Evolutionary conservation across 1,284 basidiomycete genomes (phyloP), one percentile per base, ranked within the genome.

Genomic region (Pascua guehoae): DNA sequence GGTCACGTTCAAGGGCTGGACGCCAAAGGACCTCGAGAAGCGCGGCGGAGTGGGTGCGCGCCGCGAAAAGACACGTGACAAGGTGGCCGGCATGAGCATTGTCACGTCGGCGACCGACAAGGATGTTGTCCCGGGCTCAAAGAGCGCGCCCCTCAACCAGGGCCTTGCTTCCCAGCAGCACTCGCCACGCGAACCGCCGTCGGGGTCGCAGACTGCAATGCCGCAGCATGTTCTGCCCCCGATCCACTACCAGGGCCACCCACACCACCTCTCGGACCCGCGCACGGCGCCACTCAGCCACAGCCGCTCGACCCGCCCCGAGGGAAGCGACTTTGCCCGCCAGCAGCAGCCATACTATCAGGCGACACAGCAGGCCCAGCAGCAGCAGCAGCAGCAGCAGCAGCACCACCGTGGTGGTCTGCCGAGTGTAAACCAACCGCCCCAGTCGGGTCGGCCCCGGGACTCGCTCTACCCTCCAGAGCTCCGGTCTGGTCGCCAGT

Each of bases 1-100:
- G 52, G 53, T 73, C 44, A 73, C 69, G 18, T 73, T 73, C 65
- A 75, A 73, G 49, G 71, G 68, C 5, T 74, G 72, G 71, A 64
- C 66, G 41, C 72, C 71, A 12, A 71, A 73, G 53, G 71, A 67
- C 40, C 60, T 63, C 11, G 62, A 65, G 37, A 61, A 60, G 54
- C 58, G 60, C 15, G 63, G 71, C 45, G 24, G 24, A 32, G 73
- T 74, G 1, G 72, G 72, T 3, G 63, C 64, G 17, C 61, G 72
- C 49, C 63, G 72, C n/a, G 72, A 74, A 45, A 73, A 73, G 68
- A 73, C 67, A 1, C 68, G 68, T 43, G 72, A 73, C 53, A 73
- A 70, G 61, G 72, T 74, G 4, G 72, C 73, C 60, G 62, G 68
- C 47, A 66, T 74, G 69, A 72, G 66, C 51, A 74, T 75, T 46